Percentiles rank a stretch among this genome's conserved stretches.
Conservation (phyloP, 257 asterid species). For the Plantago ovata region DNA sequence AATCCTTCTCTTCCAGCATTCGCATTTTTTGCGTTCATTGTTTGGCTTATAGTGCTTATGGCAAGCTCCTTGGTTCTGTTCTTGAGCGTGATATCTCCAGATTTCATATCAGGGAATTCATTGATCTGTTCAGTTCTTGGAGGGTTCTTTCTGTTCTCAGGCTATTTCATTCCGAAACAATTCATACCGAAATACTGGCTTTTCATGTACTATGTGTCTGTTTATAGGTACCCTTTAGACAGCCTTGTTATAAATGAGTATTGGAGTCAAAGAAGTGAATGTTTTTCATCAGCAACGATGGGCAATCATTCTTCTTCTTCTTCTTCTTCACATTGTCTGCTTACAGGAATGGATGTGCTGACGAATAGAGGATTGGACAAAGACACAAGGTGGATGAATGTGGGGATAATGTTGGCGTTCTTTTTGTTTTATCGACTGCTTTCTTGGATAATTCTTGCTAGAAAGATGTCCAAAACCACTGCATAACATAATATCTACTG, state of each 20-base stretch:
- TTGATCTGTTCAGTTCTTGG: constrained; percentile 79
- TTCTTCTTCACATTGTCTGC: constrained; percentile 34
- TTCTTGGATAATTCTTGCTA: constrained; percentile 65
- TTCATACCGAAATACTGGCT: constrained; percentile 81
- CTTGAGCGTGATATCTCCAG: constrained; percentile 73
- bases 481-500: constrained; percentile 23
- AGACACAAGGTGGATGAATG: constrained; percentile 73
- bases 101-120: constrained; percentile 83
- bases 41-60: constrained; percentile 84
- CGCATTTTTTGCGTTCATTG: constrained; percentile 49
- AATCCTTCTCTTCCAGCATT: constrained; percentile 73
- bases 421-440: constrained; percentile 63
- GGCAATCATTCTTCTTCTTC: constrained; percentile 12
- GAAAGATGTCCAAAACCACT: constrained; percentile 67
- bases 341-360: constrained; percentile 77
- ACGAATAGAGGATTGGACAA: constrained; percentile 59
- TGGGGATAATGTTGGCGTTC: constrained; percentile 67
- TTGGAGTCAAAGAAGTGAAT: constrained; percentile 58
- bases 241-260: constrained; percentile 66
- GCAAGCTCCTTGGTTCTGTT: constrained; percentile 85
- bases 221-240: constrained; percentile 83
- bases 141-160: constrained; percentile 80
- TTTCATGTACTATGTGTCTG: constrained; percentile 82
- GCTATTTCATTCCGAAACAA: constrained; percentile 79
- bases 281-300: constrained; percentile 43